Percentiles rank a stretch among this genome's conserved stretches.
These are phyloP conservation scores for Conidiobolus incongruus DNA, from an alignment of 371 early-diverging fungal species.

Conservation along the genomic window DNA sequence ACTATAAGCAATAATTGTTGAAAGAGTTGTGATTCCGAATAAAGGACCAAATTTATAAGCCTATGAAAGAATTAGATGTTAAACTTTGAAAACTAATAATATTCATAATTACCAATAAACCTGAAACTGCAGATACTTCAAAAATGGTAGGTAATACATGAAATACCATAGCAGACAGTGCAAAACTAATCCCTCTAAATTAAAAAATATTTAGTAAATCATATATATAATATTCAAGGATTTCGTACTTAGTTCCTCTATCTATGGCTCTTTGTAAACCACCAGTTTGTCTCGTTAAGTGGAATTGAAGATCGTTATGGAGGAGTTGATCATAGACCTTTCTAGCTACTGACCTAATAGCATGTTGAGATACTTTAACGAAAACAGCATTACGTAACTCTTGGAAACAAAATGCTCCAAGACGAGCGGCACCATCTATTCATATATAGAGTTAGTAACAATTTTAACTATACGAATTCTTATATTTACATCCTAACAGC, in stretches of 20 bases:
- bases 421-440: constrained; percentile 64
- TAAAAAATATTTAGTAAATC: neutral
- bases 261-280: constrained; percentile 89
- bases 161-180: constrained; percentile 78
- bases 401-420: constrained; percentile 60
- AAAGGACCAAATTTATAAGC: constrained; percentile 61
- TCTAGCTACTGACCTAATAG: constrained; percentile 67
- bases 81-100: neutral
- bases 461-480: neutral
- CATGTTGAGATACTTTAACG: constrained; percentile 79
- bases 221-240: no score
- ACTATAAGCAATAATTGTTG: constrained; percentile 65
- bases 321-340: constrained; percentile 76
- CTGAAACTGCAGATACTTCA: constrained; percentile 88
- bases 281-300: constrained; percentile 80
- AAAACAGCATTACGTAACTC: constrained; percentile 89
- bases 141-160: constrained; percentile 80
- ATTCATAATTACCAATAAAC: constrained; percentile 64
- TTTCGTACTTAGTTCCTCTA: constrained; percentile 84
- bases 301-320: constrained; percentile 66
- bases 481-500: constrained; percentile 56
- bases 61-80: constrained; percentile 6
- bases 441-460: neutral
- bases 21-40: constrained; percentile 67
- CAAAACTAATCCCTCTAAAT: constrained; percentile 70